Conservation (phyloP, 176 grass and related monocot genomes). For the Urochloa ruziziensis region DNA sequence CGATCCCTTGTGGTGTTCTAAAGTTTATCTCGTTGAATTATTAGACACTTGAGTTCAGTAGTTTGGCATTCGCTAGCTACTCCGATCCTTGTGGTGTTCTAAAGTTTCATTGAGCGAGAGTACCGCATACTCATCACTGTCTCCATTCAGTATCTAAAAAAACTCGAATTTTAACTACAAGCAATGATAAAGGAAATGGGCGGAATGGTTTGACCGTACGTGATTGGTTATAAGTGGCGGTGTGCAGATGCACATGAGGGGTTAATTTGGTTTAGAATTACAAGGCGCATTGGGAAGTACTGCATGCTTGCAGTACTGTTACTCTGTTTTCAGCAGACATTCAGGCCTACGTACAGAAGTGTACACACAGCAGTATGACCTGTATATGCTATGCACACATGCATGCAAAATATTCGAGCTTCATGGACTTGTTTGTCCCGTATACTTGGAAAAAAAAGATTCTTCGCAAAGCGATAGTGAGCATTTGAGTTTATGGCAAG, state of each 20-base stretch:
- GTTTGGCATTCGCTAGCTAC: background rate
- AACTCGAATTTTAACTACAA: constrained; percentile 7
- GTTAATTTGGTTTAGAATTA: constrained; percentile 56
- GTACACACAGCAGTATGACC: background rate
- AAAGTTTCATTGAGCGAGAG: background rate
- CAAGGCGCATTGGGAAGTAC: constrained; percentile 57
- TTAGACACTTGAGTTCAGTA: too few species aligned
- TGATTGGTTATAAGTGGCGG: constrained; percentile 57
- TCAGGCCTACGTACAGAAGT: background rate
- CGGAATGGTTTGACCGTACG: constrained; percentile 17
- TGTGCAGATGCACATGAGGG: constrained; percentile 33
- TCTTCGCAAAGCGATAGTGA: background rate
- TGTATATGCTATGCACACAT: background rate
- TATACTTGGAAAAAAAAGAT: constrained; percentile 28
- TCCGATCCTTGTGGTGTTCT: background rate
- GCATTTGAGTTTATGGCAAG: background rate
- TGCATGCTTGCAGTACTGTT: background rate
- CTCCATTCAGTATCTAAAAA: background rate
- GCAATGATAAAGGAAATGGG: background rate
- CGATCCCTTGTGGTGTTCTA: too few species aligned
- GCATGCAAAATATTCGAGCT: background rate
- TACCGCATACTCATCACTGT: background rate
- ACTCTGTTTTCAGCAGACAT: constrained; percentile 24
- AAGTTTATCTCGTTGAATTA: too few species aligned
- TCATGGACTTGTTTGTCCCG: constrained; percentile 8